Base-by-base conservation (phyloP, 768 basidiomycete genomes). In the Dendrothele bispora region DNA sequence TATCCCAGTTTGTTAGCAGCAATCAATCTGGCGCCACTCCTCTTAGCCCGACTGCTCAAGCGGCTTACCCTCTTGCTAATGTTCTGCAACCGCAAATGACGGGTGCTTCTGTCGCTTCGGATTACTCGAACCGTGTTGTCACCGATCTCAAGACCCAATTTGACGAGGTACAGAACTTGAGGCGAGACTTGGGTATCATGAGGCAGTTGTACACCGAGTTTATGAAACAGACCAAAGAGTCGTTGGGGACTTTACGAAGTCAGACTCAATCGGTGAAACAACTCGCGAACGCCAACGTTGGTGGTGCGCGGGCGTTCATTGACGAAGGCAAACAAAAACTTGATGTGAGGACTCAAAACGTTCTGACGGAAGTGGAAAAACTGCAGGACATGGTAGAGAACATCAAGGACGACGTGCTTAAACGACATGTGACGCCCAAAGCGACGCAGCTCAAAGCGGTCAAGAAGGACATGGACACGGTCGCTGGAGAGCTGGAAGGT, bases 181-280 rank as follows among this genome's bases (percentile, higher is more conserved):
- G 97, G 11, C 83, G 95, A 1, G 97, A 98, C 61, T 75, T 99
- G 6, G 94, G 90, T 0, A 79, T 91, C 58, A 91, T 97, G 84
- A 83, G 94, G 3, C 95, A 98, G 69, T 72, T 97, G 22, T 98
- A 99, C 66, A 86, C 85, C 25, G 92, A 95, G 56, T 98, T 98
- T 62, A 86, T 93, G 78, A 84, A 83, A 57, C 81, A 87, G 63
- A 97, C 95, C 15, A 95, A 95, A 67, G 86, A 87, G 11, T 85
- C 90, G 4, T 78, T 98, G 34, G 77, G 77, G 12, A 74, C 82
- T 22, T 73, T 98, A 21, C 86, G 92, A 5, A 75, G 77, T 10
- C 93, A 98, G 65, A 95, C 92, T 7, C 81, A 86, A 54, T 84
- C 84, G 4, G 92, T 98, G 52, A 88, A 91, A 54, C 86, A 93